phyloP scores from a whole-genome alignment of 1,139 yeast species.

The Protomyces arabidopsidicola region DNA sequence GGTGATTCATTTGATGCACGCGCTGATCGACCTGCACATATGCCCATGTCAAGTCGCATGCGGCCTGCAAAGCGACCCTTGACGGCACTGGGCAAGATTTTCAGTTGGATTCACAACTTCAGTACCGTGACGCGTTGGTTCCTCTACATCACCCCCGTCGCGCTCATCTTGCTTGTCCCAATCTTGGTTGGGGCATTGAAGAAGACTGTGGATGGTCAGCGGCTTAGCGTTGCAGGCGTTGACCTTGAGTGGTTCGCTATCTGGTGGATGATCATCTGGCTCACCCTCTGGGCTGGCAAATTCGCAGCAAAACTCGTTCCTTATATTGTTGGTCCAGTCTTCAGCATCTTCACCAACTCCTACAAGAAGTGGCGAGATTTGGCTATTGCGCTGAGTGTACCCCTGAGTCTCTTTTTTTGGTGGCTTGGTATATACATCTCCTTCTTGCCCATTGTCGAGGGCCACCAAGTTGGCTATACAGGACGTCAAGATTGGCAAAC shows the following conservation, averaged over 20 bases:
- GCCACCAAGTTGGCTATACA: slow-evolving; percentile 15
- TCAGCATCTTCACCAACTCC: slow-evolving; percentile 25
- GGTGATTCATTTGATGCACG: slow-evolving; percentile 12
- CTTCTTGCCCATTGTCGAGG: slow-evolving; percentile 27
- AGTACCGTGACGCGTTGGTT: slow-evolving; percentile 24
- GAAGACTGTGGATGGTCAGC: slow-evolving; percentile 1
- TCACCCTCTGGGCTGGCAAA: slow-evolving; percentile 29
- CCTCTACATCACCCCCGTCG: slow-evolving; percentile 28
- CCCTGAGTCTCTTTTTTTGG: slow-evolving; percentile 28
- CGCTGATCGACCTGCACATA: slow-evolving; percentile 21
- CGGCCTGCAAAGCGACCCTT: slow-evolving; percentile 26
- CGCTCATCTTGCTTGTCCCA: slow-evolving; percentile 27
- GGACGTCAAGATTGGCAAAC: slow-evolving; percentile 41
- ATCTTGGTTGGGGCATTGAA: slow-evolving; percentile 24
- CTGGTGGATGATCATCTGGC: slow-evolving; percentile 30
- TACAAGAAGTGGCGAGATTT: slow-evolving; percentile 28
- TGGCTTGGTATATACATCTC: slow-evolving; percentile 26
- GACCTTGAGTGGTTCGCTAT: slow-evolving; percentile 28
- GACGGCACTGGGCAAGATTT: slow-evolving; percentile 26
- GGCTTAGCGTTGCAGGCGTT: slow-evolving; percentile 26
- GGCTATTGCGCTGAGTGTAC: slow-evolving; percentile 25
- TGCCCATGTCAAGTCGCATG: slow-evolving; percentile 11
- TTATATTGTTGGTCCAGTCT: slow-evolving; percentile 21
- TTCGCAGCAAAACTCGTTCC: slow-evolving; percentile 28
- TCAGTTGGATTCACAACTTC: slow-evolving; percentile 26